Percentiles rank a stretch among this genome's conserved stretches.
Conservation (phyloP, 768 basidiomycete species). For the Infundibulicybe gibba region DNA sequence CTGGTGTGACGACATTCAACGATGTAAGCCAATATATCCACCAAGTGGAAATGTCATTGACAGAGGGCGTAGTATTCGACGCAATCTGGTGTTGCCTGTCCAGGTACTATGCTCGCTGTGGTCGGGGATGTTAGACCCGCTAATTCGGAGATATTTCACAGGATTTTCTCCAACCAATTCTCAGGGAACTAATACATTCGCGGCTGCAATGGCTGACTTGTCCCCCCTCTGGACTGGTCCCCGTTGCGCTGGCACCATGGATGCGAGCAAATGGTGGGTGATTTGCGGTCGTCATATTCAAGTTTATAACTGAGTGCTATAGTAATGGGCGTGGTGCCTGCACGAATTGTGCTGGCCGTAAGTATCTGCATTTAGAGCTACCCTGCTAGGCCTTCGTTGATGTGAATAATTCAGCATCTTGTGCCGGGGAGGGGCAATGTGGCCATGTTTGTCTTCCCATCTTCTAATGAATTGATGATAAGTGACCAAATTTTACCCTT, state of each 20-base stretch:
- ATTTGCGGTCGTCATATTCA: too few relatives aligned
- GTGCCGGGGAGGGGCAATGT: conserved; percentile 6
- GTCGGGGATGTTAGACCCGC: background rate
- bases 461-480: too few relatives aligned
- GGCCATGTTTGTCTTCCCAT: conserved; percentile 8
- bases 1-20: conserved; percentile 16
- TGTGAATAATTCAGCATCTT: conserved; percentile 7
- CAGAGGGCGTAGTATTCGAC: too few relatives aligned
- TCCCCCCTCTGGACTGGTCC: conserved; percentile 26
- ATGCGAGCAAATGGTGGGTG: conserved; percentile 10
- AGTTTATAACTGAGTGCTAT: background rate
- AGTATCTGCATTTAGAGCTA: conserved; percentile 2
- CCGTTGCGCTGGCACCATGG: conserved; percentile 20
- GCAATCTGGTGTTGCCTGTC: too few relatives aligned
- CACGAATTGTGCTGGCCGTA: conserved; percentile 23
- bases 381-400: background rate
- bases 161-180: conserved; percentile 22
- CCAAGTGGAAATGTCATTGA: too few relatives aligned
- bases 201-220: conserved; percentile 25
- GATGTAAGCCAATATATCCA: conserved; percentile 5
- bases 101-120: too few relatives aligned
- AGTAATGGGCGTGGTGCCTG: conserved; percentile 19
- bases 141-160: background rate
- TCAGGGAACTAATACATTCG: conserved; percentile 23
- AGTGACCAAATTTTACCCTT: too few relatives aligned